Evolutionary conservation across 768 basidiomycete genomes (phyloP), one percentile per base, ranked within the genome.

Genomic region (Serendipita sp.): DNA sequence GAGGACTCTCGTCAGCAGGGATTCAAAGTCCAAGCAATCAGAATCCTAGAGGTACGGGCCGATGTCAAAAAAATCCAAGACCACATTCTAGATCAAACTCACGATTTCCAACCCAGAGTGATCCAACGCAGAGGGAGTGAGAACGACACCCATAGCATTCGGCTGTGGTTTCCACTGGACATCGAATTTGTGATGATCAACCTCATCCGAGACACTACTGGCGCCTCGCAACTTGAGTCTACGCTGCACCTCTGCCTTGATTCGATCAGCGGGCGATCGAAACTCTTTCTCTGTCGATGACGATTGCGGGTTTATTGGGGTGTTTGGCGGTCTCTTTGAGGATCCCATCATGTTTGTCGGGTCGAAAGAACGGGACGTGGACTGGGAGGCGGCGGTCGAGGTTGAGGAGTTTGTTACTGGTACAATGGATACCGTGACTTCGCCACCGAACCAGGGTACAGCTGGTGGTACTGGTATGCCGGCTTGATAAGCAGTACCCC

Each of bases 151-250:
- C 18, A 88, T 75, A 13, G 88, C 85, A 28, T 80, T 79, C 66
- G 80, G 78, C 48, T 83, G 80, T 2, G 89, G 84, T 69, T 88
- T 84, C 92, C 92, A 96, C 63, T 76, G 77, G 11, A 88, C 84
- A n/a, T 80, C 75, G 63, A 93, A 84, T 35, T 75, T 78, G 51
- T 87, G 74, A 48, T 80, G 80, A 72, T 94, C 85, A 1, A 90
- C 81, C 66, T 87, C 81, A 70, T 94, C 92, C 0, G 88, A 89
- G 3, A 86, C 48, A 15, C 24, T 35, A 58, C 69, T 18, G 70
- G 68, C 41, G 11, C 56, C 44, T 1, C 65, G 67, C 13, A 64
- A 65, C 24, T 64, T 67, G 15, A 58, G 30, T 28, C 70, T 41
- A 30, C 67, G 47, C 32, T 68, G 68, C 48, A 73, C 32, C 28